Evolutionary conservation across 2,329 filamentous ascomycete genomes (phyloP), one percentile per base, ranked within the genome.

Genomic region (Raffaelea albimanens): DNA sequence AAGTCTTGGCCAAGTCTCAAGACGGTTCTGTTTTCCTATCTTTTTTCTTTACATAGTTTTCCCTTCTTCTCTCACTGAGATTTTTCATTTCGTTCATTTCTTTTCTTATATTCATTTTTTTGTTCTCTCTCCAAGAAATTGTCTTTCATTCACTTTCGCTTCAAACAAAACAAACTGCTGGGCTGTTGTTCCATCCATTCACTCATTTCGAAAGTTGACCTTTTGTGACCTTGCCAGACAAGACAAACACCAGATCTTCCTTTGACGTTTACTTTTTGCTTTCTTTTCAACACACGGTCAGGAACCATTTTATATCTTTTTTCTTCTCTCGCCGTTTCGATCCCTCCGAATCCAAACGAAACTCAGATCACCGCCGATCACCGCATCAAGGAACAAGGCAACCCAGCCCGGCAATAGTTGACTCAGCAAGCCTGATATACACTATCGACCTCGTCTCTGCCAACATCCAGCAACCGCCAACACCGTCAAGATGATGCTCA

Each of bases 401-500:
- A 20, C 42, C 4, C 40, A n/a, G 16, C 31, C 9, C n/a, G n/a
- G n/a, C n/a, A n/a, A n/a, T n/a, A n/a, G n/a, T n/a, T n/a, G n/a
- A n/a, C n/a, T n/a, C n/a, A n/a, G n/a, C n/a, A n/a, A n/a, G n/a
- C n/a, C n/a, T n/a, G n/a, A n/a, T n/a, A n/a, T n/a, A n/a, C n/a
- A n/a, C n/a, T n/a, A n/a, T n/a, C n/a, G n/a, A n/a, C n/a, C n/a
- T n/a, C n/a, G n/a, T n/a, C n/a, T n/a, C n/a, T n/a, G n/a, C n/a
- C n/a, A n/a, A n/a, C n/a, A n/a, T n/a, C n/a, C n/a, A n/a, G n/a
- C n/a, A n/a, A n/a, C 16, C 22, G 43, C 34, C 33, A 31, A 29
- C 41, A 20, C 55, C 38, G 44, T 53, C 66, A 73, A 57, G 43
- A 79, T 78, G 75, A 69, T 75, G 59, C 58, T 76, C 59, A 75